Percentiles rank a stretch among this genome's conserved stretches.
These are phyloP conservation scores for Singerocomus inundabilis DNA, from an alignment of 1,284 basidiomycete genomes.

Conservation along the genomic window DNA sequence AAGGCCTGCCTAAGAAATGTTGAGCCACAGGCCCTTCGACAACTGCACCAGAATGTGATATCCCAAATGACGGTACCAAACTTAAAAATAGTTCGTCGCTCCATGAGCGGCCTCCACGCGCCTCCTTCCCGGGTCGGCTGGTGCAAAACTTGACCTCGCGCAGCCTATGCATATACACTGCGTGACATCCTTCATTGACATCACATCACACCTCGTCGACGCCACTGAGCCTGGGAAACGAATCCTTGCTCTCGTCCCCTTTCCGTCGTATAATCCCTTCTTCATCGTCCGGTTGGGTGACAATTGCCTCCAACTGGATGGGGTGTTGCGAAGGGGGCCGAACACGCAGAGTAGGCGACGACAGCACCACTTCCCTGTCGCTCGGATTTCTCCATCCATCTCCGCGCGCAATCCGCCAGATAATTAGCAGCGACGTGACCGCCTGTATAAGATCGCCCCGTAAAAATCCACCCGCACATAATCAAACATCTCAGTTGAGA, in stretches of 20 bases:
- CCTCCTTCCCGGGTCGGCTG: too few species aligned
- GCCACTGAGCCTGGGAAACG: not conserved
- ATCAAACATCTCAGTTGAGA: not conserved
- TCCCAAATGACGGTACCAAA: too few species aligned
- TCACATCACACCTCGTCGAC: too few species aligned
- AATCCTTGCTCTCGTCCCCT: too few species aligned
- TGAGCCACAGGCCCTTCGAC: too few species aligned
- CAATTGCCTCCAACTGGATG: not conserved
- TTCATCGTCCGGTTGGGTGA: not conserved
- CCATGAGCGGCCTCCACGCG: too few species aligned
- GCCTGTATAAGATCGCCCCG: not conserved
- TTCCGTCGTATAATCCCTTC: not conserved
- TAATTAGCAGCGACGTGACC: conserved; percentile 16
- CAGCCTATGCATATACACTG: too few species aligned
- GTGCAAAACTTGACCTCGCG: too few species aligned
- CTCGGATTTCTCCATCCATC: conserved; percentile 5
- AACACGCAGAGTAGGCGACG: not conserved
- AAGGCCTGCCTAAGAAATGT: too few species aligned
- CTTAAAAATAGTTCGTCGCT: too few species aligned
- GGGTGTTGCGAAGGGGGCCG: not conserved
- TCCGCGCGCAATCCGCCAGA: conserved; percentile 17
- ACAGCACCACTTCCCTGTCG: not conserved
- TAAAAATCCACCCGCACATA: not conserved
- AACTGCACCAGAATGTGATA: too few species aligned
- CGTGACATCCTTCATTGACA: too few species aligned